Base-by-base conservation (phyloP, 2,329 filamentous ascomycete genomes). In the Colletotrichum sojae region DNA sequence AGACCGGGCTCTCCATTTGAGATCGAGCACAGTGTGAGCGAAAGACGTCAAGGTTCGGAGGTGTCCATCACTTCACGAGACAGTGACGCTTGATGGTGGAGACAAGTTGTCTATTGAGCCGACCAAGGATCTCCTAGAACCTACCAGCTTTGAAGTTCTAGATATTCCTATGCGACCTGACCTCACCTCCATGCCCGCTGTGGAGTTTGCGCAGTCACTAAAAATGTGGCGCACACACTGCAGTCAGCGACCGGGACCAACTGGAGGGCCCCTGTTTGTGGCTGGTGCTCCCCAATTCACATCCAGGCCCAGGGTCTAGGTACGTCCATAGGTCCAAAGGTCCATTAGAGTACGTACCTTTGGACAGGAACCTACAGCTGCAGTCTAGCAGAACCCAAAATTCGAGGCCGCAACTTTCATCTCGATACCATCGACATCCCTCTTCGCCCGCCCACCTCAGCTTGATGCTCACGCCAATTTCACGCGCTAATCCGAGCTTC, bases 31-130 rank as follows among this genome's bases (percentile, higher is more conserved):
- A 51, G 16, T 13, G 20, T 58, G 43, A 62, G 49, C 10, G 54
- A 67, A 20, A 63, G 67, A 27, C 69, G 67, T 20, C 67, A 71
- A 45, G 67, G 62, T 5, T 71, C 69, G 18, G 67, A 71, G 46
- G 67, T 70, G 16, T 57, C 60, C 40, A 66, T 55, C 27, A 76
- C 71, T 6, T 69, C 61, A 12, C 39, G 65, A 22, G 54, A 22
- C 6, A 49, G 48, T 6, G 48, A 55, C 3, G 12, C 15, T 15
- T 49, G 36, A 18, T 10, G 8, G 25, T 9, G 5, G 22, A 15
- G 31, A 22, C 40, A 15, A 5, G 8, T 36, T 10, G 31, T 36
- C 9, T 36, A 4, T 36, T 36, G 31, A 8, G 31, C 31, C 31
- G 31, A 36, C 10, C 31, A 8, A 8, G 10, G 31, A 36, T 9